Evolutionary conservation across 169 alveolate genomes (phyloP), one percentile per base, ranked within the genome.

Genomic region (Plasmodium sp.): DNA sequence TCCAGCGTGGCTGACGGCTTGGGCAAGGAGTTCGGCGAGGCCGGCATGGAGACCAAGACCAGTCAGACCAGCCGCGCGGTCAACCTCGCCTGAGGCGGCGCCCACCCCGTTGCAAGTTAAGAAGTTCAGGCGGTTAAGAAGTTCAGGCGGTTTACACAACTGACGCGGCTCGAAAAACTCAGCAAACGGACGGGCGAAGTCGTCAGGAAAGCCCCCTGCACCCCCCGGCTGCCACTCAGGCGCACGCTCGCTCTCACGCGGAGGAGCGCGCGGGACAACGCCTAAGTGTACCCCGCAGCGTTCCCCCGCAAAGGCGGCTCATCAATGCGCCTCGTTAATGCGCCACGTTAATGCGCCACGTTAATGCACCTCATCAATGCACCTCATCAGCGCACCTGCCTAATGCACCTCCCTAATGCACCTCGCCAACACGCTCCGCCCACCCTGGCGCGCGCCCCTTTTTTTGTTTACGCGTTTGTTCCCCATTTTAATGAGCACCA

Each of bases 401-500:
- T 22, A 22, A 22, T 22, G 27, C 58, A 0, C 27, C 0, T 22
- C 27, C 27, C 27, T 22, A 22, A 22, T 22, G 27, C 58, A 48
- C n/a, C 0, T 48, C n/a, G 58, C 45, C 45, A 2, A 39, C 45
- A 39, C 45, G 45, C 5, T 39, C 45, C 10, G 6, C 16, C 58
- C 62, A 2, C 62, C 62, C 62, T 51, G 62, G 62, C 22, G 62
- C 18, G 22, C 62, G 62, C 22, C 27, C 34, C 33, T 80, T 43
- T 80, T 80, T 80, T 80, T 80, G 73, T 80, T 80, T 34, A 36
- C 73, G 10, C 84, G 84, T 80, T 80, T 80, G 84, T 80, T 80
- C 9, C 27, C 22, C 77, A 67, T 67, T 27, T 67, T 67, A 27
- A 27, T 22, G 36, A 67, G 16, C 77, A 18, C 77, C 12, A 1